These are phyloP conservation scores for Posidonia australis DNA, from an alignment of 106 monocot genomes.

Conservation along the genomic window DNA sequence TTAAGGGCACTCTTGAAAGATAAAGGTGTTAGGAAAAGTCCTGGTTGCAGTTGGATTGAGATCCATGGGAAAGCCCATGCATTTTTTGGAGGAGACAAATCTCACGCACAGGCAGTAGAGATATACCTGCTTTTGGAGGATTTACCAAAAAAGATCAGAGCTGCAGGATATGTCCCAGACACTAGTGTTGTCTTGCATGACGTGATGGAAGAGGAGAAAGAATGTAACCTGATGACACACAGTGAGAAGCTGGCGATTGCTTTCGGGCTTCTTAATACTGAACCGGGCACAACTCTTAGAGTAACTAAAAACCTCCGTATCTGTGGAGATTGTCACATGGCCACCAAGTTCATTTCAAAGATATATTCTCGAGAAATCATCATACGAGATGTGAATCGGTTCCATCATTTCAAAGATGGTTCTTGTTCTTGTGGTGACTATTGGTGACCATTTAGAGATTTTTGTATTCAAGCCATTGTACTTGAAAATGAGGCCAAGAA, in stretches of 20 bases:
- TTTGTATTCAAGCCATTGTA: too few relatives aligned
- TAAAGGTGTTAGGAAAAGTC: slow-evolving; percentile 28
- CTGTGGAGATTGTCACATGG: slow-evolving; percentile 10
- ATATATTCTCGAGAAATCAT: slow-evolving; percentile 5
- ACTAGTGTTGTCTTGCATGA: slow-evolving; percentile 11
- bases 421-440: slow-evolving; percentile 15
- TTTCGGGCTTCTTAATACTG: slow-evolving; percentile 5
- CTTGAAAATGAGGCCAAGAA: too few relatives aligned
- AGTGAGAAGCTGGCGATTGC: slow-evolving; percentile 14
- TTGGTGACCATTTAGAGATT: slow-evolving; percentile 2
- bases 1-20: slow-evolving; percentile 30
- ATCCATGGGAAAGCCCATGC: slow-evolving; percentile 32
- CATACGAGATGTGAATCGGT: slow-evolving; percentile 8
- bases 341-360: neutral
- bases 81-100: slow-evolving; percentile 34
- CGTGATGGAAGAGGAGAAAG: slow-evolving; percentile 10
- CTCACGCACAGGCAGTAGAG: slow-evolving; percentile 30
- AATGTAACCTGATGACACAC: slow-evolving; percentile 1
- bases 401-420: slow-evolving; percentile 12
- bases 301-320: slow-evolving; percentile 12
- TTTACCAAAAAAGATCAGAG: slow-evolving; percentile 20
- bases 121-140: slow-evolving; percentile 45
- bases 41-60: slow-evolving; percentile 61
- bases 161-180: slow-evolving; percentile 11
- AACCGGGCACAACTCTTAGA: slow-evolving; percentile 1